Evolutionary conservation across 352 stramenopile genomes (phyloP), one percentile per base, ranked within the genome.

Genomic region (Globisporangium okanoganense): DNA sequence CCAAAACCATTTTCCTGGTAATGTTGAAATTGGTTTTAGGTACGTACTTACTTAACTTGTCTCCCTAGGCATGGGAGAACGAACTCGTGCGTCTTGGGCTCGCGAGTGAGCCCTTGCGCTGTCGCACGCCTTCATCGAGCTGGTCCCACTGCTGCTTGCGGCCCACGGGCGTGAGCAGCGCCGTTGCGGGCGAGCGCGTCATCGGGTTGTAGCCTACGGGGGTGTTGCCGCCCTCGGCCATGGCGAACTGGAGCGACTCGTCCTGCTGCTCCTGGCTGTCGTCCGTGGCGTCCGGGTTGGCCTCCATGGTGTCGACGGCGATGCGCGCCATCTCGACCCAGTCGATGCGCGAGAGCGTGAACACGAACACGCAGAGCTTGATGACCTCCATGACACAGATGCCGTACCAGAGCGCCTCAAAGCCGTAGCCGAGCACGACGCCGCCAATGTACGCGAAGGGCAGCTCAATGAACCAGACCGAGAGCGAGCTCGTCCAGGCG

Each of bases 101-200:
- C 20, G 50, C 51, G 16, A 50, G 31, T n/a, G 58, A 67, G 22
- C 59, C 48, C 5, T 56, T 51, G 53, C 64, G 64, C n/a, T 58
- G 64, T 20, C 51, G 71, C 27, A 56, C 59, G 18, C 70, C 73
- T n/a, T 82, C 72, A 27, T 87, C 79, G 22, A 79, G 69, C 13
- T 78, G 71, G 33, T 88, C 79, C 78, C 78, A 90, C 57, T 82
- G 77, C 52, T 71, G 71, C 54, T 68, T 65, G 33, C 76, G 75
- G 43, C 67, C 69, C 31, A 73, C 82, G 0, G 79, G 81, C 22
- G 78, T 90, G 53, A 87, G 70, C 36, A 90, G 65, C 54, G 64
- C 71, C n/a, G 73, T 80, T 45, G 72, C 71, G 8, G 82, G 79
- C 29, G 82, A 91, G 4, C 70, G 68, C 55, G 78, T 65, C 24